Base-by-base conservation (phyloP, 2,329 filamentous ascomycete species). In the Cyphellophora europaea region DNA sequence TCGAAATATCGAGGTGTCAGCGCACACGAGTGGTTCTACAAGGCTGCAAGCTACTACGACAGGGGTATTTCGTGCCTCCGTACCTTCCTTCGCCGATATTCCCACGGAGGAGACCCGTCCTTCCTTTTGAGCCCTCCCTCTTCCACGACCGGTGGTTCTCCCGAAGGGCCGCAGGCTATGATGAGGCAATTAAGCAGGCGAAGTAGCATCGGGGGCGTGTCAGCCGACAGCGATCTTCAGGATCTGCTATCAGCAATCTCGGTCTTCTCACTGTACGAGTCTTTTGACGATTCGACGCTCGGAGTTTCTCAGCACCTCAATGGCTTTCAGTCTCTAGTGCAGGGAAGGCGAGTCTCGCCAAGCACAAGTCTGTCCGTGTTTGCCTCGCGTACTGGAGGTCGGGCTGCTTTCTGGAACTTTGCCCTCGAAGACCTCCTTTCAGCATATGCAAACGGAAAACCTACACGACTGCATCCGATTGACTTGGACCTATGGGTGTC, bases 231-330 rank as follows among this genome's bases (percentile, higher is more conserved):
- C 32, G 66, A 66, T 42, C 62, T 67, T 3, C 75, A 79, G 44
- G 74, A 81, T 38, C 63, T 79, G 3, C 62, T 80, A 14, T 74
- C 76, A 6, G 75, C 77, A 2, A 76, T 76, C 2, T 75, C 77
- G 0, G 79, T 82, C 11, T 55, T 82, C 2, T 80, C 75, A 39
- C 72, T 77, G 0, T 81, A 80, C 49, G 77, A 82, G 43, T 74
- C 80, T 39, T 59, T 81, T n/a, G 75, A 80, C 51, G 72, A 73
- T 2, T 77, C 74, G 2, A 71, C 69, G 2, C 65, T 66, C 0
- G 75, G 76, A 13, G 82, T 76, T 76, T 67, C 70, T 19, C 65
- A 47, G 30, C 78, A 82, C 57, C 56, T 82, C 5, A 79, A 73
- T 44, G 77, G 76, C 1, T 71, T 79, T 0, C 79, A 79, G 43